These are phyloP conservation scores for Marchantia polymorpha DNA, from an alignment of 225 moss, liverwort and hornwort species.

Conservation along the genomic window DNA sequence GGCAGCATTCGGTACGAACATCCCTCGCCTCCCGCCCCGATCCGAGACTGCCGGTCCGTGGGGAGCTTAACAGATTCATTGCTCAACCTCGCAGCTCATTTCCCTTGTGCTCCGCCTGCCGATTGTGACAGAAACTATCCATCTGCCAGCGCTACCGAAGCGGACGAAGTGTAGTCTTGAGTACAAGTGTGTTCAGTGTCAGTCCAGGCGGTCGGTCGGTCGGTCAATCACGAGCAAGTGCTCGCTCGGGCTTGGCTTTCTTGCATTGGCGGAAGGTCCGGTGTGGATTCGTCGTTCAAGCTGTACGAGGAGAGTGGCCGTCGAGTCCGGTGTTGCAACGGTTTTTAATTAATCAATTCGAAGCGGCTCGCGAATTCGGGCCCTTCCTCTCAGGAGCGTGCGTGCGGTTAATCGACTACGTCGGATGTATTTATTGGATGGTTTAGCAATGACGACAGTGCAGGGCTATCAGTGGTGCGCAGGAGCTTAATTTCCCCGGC, in stretches of 20 bases:
- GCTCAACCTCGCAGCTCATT: neutral
- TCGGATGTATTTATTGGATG: too few relatives aligned
- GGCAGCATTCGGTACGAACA: conserved; percentile 2
- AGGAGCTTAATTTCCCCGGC: neutral
- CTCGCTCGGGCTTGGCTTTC: neutral
- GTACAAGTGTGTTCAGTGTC: neutral
- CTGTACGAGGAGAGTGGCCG: neutral
- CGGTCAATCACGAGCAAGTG: neutral
- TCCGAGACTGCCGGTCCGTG: neutral
- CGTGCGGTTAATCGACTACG: neutral
- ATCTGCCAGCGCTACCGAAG: neutral
- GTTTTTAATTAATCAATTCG: neutral
- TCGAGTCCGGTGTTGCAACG: neutral
- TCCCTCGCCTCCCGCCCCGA: neutral
- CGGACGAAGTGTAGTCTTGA: neutral
- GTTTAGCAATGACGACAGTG: neutral
- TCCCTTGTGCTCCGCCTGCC: neutral
- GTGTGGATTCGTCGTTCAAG: neutral
- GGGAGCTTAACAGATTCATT: neutral
- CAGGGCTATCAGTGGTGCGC: neutral
- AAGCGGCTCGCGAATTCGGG: neutral
- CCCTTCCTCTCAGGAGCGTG: too few relatives aligned
- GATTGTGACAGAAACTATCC: neutral
- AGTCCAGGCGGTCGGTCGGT: neutral
- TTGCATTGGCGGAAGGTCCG: too few relatives aligned